A percentile compares a stretch with the other conserved stretches of the same genome.
Evolutionary conservation across 2,329 filamentous ascomycete species (phyloP).

Genomic region (Xylariaceae sp.): DNA sequence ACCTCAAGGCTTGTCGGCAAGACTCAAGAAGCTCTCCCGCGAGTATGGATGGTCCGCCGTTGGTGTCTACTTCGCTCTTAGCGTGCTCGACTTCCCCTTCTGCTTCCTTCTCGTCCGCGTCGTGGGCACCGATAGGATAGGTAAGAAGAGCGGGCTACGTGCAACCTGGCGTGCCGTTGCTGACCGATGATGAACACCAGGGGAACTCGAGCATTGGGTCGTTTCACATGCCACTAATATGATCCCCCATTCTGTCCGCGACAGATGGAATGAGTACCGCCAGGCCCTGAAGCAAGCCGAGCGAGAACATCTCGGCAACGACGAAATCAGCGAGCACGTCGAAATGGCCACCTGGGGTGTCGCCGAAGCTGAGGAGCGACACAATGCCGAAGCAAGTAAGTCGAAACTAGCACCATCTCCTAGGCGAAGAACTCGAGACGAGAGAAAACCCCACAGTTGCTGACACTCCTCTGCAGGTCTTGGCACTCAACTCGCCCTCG

Average conservation of each 20-base stretch:
- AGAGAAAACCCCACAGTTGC: background rate
- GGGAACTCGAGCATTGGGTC: conserved; percentile 62
- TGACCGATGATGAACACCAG: conserved; percentile 31
- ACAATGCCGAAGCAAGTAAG: conserved; percentile 70
- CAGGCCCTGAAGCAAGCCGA: conserved; percentile 44
- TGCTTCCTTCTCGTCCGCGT: conserved; percentile 84
- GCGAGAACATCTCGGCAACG: conserved; percentile 39
- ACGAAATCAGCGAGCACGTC: conserved; percentile 41
- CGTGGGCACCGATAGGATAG: conserved; percentile 82
- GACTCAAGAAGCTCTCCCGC: conserved; percentile 76
- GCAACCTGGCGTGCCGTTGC: too few species aligned
- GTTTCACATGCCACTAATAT: conserved; percentile 55
- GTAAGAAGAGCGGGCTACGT: conserved; percentile 40
- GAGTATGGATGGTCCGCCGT: conserved; percentile 94
- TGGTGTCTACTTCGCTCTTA: conserved; percentile 83
- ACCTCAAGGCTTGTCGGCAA: conserved; percentile 56
- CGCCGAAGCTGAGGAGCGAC: conserved; percentile 57
- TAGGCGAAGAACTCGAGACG: background rate
- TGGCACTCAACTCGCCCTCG: conserved; percentile 81
- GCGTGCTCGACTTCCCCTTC: conserved; percentile 87
- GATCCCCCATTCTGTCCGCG: conserved; percentile 57
- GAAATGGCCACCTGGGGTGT: conserved; percentile 58
- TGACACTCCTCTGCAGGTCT: conserved; percentile 42
- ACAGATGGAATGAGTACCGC: conserved; percentile 48
- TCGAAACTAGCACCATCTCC: conserved; percentile 24